Percentiles rank a stretch among this genome's conserved stretches.
Conservation (phyloP, 768 basidiomycete species). For the Cystofilobasidium macerans region DNA sequence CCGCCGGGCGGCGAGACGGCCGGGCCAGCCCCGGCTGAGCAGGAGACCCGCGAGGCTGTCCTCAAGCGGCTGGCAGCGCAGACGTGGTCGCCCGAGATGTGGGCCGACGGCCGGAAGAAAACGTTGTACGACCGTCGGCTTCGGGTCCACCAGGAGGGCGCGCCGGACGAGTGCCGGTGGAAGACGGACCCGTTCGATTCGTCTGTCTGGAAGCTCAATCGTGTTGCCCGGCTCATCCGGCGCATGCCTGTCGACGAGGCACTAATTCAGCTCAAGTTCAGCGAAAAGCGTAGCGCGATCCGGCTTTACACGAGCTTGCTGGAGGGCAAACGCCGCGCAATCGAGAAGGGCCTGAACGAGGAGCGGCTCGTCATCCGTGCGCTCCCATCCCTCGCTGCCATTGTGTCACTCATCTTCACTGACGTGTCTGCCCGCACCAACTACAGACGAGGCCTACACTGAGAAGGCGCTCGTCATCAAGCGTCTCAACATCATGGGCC, state of each 20-base stretch:
- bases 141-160: not conserved
- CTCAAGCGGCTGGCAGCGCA: not conserved
- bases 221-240: not conserved
- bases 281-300: not conserved
- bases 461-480: not conserved
- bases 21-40: not conserved
- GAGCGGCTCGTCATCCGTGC: not conserved
- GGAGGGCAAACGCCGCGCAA: not conserved
- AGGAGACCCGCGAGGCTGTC: not conserved
- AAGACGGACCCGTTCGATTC: not conserved
- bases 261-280: not conserved
- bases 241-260: slow-evolving; percentile 1
- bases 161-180: slow-evolving; percentile 1
- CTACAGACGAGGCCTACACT: not conserved
- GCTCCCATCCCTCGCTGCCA: not conserved
- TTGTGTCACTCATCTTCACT: not conserved
- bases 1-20: not conserved
- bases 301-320: not conserved
- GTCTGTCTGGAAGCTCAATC: slow-evolving; percentile 1
- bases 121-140: not conserved
- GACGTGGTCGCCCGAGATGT: not conserved
- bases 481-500: not conserved
- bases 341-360: slow-evolving; percentile 1
- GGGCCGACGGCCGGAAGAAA: not conserved
- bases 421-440: not conserved